These are phyloP conservation scores for Mortierella hygrophila DNA, from an alignment of 192 early-diverging fungal genomes.

Conservation along the genomic window DNA sequence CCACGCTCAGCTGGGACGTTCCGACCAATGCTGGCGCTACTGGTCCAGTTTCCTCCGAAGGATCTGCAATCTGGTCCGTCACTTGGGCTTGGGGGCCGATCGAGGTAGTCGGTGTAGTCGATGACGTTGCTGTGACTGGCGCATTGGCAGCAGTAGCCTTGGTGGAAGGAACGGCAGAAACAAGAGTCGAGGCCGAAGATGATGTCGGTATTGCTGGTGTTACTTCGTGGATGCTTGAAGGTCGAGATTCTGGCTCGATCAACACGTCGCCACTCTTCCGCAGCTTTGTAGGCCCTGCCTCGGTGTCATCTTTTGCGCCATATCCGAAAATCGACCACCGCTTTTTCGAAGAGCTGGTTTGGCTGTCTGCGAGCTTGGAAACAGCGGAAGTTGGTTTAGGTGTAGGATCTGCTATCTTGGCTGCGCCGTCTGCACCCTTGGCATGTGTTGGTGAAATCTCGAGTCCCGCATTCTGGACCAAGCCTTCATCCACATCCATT, in stretches of 20 bases:
- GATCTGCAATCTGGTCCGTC: conserved; percentile 7
- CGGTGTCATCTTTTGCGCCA: conserved; percentile 16
- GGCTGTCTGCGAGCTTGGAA: background rate
- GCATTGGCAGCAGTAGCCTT: background rate
- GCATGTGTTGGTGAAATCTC: background rate
- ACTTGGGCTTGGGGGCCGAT: background rate
- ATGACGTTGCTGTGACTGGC: background rate
- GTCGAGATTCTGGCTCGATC: conserved; percentile 30
- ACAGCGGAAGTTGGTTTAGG: background rate
- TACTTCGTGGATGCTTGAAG: conserved; percentile 12
- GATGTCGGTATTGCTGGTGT: background rate
- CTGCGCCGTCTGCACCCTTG: background rate
- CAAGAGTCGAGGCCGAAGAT: background rate
- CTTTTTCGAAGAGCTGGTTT: conserved; percentile 7
- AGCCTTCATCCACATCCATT: background rate
- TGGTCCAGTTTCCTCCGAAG: background rate
- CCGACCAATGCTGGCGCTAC: conserved; percentile 30
- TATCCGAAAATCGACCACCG: conserved; percentile 50
- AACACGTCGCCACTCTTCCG: conserved; percentile 35
- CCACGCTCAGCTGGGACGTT: conserved; percentile 22
- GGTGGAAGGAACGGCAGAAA: background rate
- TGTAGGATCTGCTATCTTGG: background rate
- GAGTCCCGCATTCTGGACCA: background rate
- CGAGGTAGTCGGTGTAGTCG: too few relatives aligned
- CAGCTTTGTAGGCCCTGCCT: conserved; percentile 1